Percentiles rank a stretch among this genome's conserved stretches.
phyloP scores from a whole-genome alignment of 805 yeast genomes.

The Sugiyamaella valdiviana region DNA sequence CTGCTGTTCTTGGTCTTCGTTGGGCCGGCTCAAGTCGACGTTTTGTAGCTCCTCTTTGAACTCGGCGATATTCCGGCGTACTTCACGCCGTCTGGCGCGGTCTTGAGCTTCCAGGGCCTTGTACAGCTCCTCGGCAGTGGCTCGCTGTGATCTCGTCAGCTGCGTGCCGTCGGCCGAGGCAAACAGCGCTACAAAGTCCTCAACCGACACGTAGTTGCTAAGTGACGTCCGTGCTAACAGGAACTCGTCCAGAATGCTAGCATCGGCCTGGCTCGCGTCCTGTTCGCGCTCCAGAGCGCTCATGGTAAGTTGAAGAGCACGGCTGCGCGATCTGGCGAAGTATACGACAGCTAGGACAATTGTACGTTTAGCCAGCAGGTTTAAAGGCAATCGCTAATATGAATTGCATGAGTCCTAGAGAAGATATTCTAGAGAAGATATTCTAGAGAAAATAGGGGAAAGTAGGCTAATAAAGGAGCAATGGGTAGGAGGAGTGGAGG shows the following conservation, averaged over 20 bases:
- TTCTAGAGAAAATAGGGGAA: no score
- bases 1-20: neutral
- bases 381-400: no score
- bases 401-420: no score
- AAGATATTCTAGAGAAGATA: no score
- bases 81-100: neutral
- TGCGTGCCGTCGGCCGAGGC: neutral
- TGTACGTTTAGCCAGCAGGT: no score
- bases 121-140: constrained; percentile 6
- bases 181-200: constrained; percentile 7
- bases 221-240: constrained; percentile 13
- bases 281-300: constrained; percentile 1
- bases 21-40: neutral
- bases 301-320: no score
- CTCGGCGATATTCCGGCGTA: constrained; percentile 1
- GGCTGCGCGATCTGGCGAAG: no score
- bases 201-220: constrained; percentile 3
- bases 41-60: constrained; percentile 1
- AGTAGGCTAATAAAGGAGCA: no score
- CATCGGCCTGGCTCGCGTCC: neutral
- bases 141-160: neutral
- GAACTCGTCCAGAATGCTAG: constrained; percentile 5
- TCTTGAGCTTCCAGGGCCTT: constrained; percentile 1
- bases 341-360: no score
- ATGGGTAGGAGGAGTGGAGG: no score